These are phyloP conservation scores for Kwoniella sp. DNA, from an alignment of 768 basidiomycete genomes.

Conservation along the genomic window DNA sequence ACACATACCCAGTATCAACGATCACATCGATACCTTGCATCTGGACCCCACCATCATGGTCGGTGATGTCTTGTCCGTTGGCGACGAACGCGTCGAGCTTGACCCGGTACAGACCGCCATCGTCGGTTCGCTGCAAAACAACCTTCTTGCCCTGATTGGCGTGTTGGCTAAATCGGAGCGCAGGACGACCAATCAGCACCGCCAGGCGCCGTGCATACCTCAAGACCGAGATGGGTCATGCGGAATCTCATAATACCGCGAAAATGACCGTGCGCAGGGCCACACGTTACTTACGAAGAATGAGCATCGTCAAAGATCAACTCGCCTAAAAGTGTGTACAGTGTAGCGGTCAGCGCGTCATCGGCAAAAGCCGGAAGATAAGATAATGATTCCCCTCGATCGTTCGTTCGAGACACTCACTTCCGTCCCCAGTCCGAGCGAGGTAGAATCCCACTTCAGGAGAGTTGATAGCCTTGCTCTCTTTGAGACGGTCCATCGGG, in stretches of 20 bases:
- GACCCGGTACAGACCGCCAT: conserved; percentile 13
- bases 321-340: background rate
- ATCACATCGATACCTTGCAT: conserved; percentile 16
- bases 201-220: too few relatives aligned
- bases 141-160: conserved; percentile 16
- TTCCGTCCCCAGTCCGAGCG: conserved; percentile 1
- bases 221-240: background rate
- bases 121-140: background rate
- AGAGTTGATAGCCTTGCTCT: background rate
- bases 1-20: conserved; percentile 17
- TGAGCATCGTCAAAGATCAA: conserved; percentile 15
- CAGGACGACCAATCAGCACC: background rate
- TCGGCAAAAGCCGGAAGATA: background rate
- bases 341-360: background rate
- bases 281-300: background rate
- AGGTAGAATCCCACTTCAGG: conserved; percentile 15
- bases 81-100: conserved; percentile 12
- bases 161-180: conserved; percentile 4
- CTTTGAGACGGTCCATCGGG: conserved; percentile 5
- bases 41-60: background rate
- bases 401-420: background rate
- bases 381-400: background rate
- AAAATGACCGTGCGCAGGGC: too few relatives aligned
- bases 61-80: background rate
- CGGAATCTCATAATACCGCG: too few relatives aligned